These are phyloP conservation scores for Ophiostoma sp. DNA, from an alignment of 2,329 filamentous ascomycete genomes.

Conservation along the genomic window DNA sequence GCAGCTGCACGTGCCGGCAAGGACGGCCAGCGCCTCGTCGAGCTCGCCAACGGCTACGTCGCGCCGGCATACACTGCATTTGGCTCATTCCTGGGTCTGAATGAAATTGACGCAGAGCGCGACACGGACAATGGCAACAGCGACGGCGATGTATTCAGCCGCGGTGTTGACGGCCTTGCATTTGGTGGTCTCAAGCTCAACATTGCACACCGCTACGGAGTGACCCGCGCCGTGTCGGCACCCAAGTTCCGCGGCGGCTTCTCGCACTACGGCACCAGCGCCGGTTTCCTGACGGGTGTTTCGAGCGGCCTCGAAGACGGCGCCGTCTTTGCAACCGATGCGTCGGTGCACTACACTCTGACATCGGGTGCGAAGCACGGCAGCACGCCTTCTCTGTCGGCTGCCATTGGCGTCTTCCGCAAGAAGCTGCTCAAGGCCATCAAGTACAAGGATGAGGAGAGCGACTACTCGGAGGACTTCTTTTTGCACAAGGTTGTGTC, in stretches of 20 bases:
- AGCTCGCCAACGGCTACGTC: conserved; percentile 55
- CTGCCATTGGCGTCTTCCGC: conserved; percentile 47
- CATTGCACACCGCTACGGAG: conserved; percentile 49
- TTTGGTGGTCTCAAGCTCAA: conserved; percentile 53
- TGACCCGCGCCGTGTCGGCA: conserved; percentile 54
- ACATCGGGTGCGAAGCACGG: conserved; percentile 42
- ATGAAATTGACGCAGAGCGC: conserved; percentile 56
- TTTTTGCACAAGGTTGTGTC: conserved; percentile 51
- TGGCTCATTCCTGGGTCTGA: conserved; percentile 55
- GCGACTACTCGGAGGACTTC: conserved; percentile 43
- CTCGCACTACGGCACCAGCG: conserved; percentile 52
- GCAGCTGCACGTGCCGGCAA: conserved; percentile 31
- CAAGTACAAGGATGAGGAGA: conserved; percentile 25
- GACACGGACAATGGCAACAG: conserved; percentile 54
- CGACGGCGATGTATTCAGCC: conserved; percentile 46
- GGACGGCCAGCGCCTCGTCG: conserved; percentile 36
- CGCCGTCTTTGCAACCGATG: conserved; percentile 50
- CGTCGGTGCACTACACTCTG: conserved; percentile 53
- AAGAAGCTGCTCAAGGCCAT: conserved; percentile 49
- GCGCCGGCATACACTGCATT: conserved; percentile 56
- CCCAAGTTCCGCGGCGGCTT: conserved; percentile 41
- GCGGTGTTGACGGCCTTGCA: conserved; percentile 52
- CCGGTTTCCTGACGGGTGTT: conserved; percentile 52
- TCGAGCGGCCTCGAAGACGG: conserved; percentile 42
- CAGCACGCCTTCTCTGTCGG: conserved; percentile 47